Percentiles rank a stretch among this genome's conserved stretches.
Evolutionary conservation across 228 moss, liverwort and hornwort genomes (phyloP).

Genomic region (Sphagnum fallax): DNA sequence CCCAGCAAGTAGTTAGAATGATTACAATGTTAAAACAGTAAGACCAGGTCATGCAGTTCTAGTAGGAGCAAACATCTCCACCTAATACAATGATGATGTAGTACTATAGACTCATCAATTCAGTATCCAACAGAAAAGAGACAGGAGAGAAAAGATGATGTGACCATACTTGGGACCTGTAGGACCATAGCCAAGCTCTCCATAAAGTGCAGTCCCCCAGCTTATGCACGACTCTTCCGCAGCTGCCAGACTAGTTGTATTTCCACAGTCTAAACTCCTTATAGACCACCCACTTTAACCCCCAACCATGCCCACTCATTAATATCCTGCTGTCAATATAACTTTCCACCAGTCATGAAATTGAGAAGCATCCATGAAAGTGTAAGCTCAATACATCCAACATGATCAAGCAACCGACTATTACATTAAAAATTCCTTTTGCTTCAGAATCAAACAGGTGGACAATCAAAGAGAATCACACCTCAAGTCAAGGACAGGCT

Average conservation of each 20-base stretch:
- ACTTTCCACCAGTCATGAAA: not conserved
- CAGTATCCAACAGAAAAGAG: too few species aligned
- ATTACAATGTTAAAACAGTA: not conserved
- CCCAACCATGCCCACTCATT: not conserved
- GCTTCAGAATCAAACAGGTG: too few species aligned
- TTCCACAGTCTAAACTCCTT: constrained; percentile 92
- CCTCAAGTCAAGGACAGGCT: constrained; percentile 95
- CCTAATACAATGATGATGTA: too few species aligned
- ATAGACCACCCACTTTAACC: constrained; percentile 77
- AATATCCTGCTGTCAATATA: not conserved
- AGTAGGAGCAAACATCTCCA: constrained; percentile 1
- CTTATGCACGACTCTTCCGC: constrained; percentile 92
- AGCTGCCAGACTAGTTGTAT: constrained; percentile 77
- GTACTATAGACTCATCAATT: too few species aligned
- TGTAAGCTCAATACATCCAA: not conserved
- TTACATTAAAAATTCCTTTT: too few species aligned
- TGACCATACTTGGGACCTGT: constrained; percentile 77
- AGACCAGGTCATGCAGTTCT: not conserved
- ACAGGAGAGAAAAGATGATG: too few species aligned
- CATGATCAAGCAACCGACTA: not conserved
- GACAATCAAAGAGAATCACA: constrained; percentile 8
- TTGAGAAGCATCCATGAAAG: not conserved
- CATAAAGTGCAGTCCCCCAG: constrained; percentile 83
- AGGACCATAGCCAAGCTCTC: constrained; percentile 91
- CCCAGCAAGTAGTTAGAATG: too few species aligned